Evolutionary conservation across 306 rosid species (phyloP), one percentile per base, ranked within the genome.

Genomic region (Vigna radiata): DNA sequence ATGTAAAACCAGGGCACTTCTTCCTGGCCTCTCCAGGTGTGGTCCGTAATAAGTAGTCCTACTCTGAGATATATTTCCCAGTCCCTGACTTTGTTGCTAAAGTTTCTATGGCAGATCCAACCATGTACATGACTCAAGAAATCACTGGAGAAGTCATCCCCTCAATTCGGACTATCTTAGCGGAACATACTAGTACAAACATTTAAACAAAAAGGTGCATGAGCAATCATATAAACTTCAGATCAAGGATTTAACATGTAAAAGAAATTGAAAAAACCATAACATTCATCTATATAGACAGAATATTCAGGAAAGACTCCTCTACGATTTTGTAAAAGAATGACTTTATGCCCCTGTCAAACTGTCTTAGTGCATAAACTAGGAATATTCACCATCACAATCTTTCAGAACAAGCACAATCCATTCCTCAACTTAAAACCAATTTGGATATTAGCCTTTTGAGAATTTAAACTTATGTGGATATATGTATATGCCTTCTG

Each of bases 151-250:
- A 70, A 70, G 19, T 23, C 54, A 54, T 8, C 23, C 23, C 17
- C 64, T 13, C 21, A 55, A 54, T 5, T 58, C 1, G 23, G 10
- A 65, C 52, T 19, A 72, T 14, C 33, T 37, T 23, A 37, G 43
- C 3, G 10, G 54, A 72, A 72, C 16, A 64, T 27, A 21, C 70
- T 15, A 31, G 33, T 65, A 65, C 12, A 18, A 61, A 21, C 53
- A 56, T 54, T 68, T 72, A 19, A 78, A 68, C 18, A 59, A 19
- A 72, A 58, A 60, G 7, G 43, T 56, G 49, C 67, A 37, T 14
- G 47, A 23, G 71, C 29, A 72, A 44, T 21, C 68, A 59, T 27
- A 73, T 49, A 65, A 78, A 67, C 17, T 21, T 56, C 36, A 75
- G 73, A 81, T 33, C 23, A 60, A 53, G 33, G 68, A 52, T 49